Conservation (phyloP, 495 filamentous ascomycete species). For the Xylaria acuta region DNA sequence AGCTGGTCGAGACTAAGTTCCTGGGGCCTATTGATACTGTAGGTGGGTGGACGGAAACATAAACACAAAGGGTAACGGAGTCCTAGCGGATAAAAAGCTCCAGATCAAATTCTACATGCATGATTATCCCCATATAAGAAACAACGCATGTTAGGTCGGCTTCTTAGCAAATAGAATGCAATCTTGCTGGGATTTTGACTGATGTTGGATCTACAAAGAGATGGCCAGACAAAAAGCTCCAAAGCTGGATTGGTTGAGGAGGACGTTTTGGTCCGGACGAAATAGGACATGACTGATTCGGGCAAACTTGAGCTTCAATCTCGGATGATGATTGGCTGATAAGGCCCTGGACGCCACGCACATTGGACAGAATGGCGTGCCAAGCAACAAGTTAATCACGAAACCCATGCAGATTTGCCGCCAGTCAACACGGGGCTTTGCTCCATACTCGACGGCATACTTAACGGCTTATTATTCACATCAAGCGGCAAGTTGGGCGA, state of each 20-base stretch:
- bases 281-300: slow-evolving; percentile 11
- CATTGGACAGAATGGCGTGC: not conserved
- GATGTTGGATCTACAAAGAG: not conserved
- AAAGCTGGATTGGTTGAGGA: not conserved
- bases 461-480: not conserved
- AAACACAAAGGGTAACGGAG: too few species aligned
- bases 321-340: slow-evolving; percentile 7
- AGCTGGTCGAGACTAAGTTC: too few species aligned
- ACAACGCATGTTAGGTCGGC: not conserved
- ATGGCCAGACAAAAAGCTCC: not conserved
- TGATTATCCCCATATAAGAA: not conserved
- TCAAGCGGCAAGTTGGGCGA: not conserved
- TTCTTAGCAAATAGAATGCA: too few species aligned
- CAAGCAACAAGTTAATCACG: slow-evolving; percentile 8
- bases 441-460: not conserved
- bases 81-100: slow-evolving; percentile 8
- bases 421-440: not conserved
- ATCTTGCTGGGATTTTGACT: not conserved
- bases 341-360: slow-evolving; percentile 5
- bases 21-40: too few species aligned
- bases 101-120: not conserved
- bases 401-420: not conserved
- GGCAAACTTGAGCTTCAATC: not conserved
- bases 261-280: slow-evolving; percentile 22
- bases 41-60: too few species aligned